Base-by-base conservation (phyloP, 2,329 filamentous ascomycete genomes). In the Colletotrichum sp. region DNA sequence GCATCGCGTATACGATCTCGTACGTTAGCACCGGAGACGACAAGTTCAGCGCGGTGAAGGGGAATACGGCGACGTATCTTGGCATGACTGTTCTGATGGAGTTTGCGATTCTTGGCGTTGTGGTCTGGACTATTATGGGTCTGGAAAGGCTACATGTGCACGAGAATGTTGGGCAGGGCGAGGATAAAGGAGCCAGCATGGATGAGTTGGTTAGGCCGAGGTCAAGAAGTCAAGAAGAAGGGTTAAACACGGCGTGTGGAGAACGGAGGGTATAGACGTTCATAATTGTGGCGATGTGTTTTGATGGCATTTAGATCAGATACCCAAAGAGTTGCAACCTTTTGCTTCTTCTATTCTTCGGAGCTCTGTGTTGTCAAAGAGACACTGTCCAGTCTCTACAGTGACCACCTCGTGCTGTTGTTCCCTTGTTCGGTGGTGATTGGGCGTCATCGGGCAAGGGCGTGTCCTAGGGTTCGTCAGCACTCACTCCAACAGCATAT, bases 1-100 rank as follows among this genome's bases (percentile, higher is more conserved):
- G 77, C 6, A 75, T 77, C 13, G 55, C 77, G 3, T 78, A 78
- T 14, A 75, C 77, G 16, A 74, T 78, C 5, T 62, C 77, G 21
- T 78, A 75, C 32, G 71, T 75, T 16, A 78, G 76, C 5, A 78
- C 77, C 3, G 77, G 77, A 14, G 43, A 73, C 16, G 58, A 32
- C 12, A 71, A 30, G 12, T 78, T 76, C 55, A 78, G 76, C 30
- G 76, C 76, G 6, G 71, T 78, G 18, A 73, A 69, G 7, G 77
- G 77, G 0, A 69, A 77, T 13, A 71, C 76, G 14, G 65, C 69
- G 16, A 68, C 36, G 1, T 78, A 78, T 36, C 48, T 78, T 2
- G 61, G 71, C 43, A 78, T 78, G 76, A 72, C 72, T 0, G 30
- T 78, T 4, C 7, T 78, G 32, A 70, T 74, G 36, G 77, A 78